Base-by-base conservation (phyloP, 768 basidiomycete species). In the Tricholoma saponaceum region DNA sequence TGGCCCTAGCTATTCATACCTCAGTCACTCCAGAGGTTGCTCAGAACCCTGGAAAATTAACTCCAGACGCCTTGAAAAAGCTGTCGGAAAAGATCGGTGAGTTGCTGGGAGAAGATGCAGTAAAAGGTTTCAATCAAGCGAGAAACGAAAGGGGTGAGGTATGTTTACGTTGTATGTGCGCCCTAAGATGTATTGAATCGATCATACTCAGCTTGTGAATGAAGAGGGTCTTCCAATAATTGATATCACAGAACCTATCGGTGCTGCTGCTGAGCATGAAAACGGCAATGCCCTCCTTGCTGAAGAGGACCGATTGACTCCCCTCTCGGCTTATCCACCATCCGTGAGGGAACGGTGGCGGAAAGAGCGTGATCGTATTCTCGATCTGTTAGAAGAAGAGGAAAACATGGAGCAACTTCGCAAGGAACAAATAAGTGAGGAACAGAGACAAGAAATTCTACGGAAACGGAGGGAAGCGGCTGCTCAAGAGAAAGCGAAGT, bases 191-290 rank as follows among this genome's bases (percentile, higher is more conserved):
- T 59, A 63, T 58, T 63, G 66, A 59, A 54, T 60, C n/a, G n/a
- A 26, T 54, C 39, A 65, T 61, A 28, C 35, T 6, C 58, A 91
- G 89, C 75, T 86, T 53, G 63, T 87, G 39, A 89, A 88, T 64
- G 88, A 90, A 64, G 89, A 92, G 50, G 89, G 89, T 3, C 79
- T 89, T 37, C 90, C 90, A 10, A 86, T 92, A 60, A 76, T 91
- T 58, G 90, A 92, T 35, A 86, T 92, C 56, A 80, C 79, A 28
- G 90, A 92, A 65, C 83, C 83, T 41, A 64, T 79, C 4, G 51
- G 70, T 20, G 71, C 65, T 26, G 52, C 57, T 25, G 61, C 62
- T 39, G 60, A 62, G 13, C 28, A 52, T n/a, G 54, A 54, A 20
- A 52, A 62, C 1, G 54, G 62, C 9, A 44, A 65, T 28, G 53